phyloP scores from a whole-genome alignment of 352 stramenopile species.

The Phytophthora constricta region DNA sequence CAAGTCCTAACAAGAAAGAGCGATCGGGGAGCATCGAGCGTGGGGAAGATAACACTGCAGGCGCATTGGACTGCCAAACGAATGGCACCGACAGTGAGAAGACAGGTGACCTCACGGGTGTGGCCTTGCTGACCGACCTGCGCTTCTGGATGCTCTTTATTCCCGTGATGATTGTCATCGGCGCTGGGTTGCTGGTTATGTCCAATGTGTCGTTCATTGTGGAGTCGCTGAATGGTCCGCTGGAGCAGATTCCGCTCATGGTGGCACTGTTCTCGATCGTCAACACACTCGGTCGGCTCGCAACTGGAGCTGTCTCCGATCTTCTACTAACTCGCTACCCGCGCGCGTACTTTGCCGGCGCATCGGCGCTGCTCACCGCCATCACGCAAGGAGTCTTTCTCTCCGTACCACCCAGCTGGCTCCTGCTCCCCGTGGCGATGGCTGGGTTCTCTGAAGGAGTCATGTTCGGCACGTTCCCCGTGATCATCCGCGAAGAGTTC shows the following conservation, averaged over 20 bases:
- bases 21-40: conserved; percentile 55
- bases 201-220: conserved; percentile 89
- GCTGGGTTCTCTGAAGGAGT: conserved; percentile 76
- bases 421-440: conserved; percentile 64
- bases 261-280: conserved; percentile 79
- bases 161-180: conserved; percentile 78
- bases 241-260: conserved; percentile 76
- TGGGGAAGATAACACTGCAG: conserved; percentile 39
- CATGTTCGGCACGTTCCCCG: conserved; percentile 84
- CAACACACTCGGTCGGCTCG: conserved; percentile 72
- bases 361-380: conserved; percentile 58
- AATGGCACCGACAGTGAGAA: conserved; percentile 30
- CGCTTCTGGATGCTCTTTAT: conserved; percentile 85
- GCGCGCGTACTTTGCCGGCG: conserved; percentile 60
- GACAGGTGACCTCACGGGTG: conserved; percentile 63
- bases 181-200: conserved; percentile 77
- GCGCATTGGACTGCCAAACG: conserved; percentile 27
- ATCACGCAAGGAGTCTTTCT: conserved; percentile 66
- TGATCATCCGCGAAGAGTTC: conserved; percentile 85
- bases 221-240: conserved; percentile 64
- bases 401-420: conserved; percentile 40
- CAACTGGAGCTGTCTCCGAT: conserved; percentile 70
- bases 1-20: conserved; percentile 19
- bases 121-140: conserved; percentile 53
- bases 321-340: conserved; percentile 48